Base-by-base conservation (phyloP, 495 filamentous ascomycete species). In the Monascus purpureus region DNA sequence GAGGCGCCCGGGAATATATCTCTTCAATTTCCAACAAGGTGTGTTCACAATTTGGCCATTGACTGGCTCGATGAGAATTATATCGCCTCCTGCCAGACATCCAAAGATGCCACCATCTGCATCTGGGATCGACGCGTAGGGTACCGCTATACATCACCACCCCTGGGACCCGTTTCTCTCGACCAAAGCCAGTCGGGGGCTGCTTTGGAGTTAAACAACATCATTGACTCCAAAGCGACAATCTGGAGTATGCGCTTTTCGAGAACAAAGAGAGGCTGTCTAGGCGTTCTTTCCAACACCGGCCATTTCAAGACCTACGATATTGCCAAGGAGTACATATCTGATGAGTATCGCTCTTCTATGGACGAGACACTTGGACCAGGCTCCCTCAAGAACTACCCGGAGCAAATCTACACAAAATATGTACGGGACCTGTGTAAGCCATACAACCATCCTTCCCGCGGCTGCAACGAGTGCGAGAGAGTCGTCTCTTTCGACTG, bases 61-160 rank as follows among this genome's bases (percentile, higher is more conserved):
- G 83, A 97, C 52, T 81, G 79, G 41, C 65, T 79, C 8, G 83
- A 96, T 51, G 75, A 83, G 45, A 94, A 95, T 45, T 94, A 93
- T 46, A 93, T 96, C 52, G 82, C 86, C 0, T 93, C 86, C 4
- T 83, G 81, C n/a, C 72, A 72, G 8, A 58, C 81, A 52, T 50
- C 73, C 46, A 55, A 75, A 46, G 65, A 92, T 52, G 53, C 74
- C 12, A 67, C 66, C 2, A 68, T 96, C 33, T 81, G 79, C 39
- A 67, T 96, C 11, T 97, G 90, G 90, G 90, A 97, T 52, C 72
- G 76, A 12, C 77, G 90, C 9, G 75, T 74, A 28, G 68, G 74
- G 6, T 46, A 61, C 18, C 67, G 72, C 9, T 53, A 58, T 9
- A 50, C 56, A 14, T 53, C 55, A 7, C 43, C 63, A 9, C 52